Conservation (phyloP, 768 basidiomycete species). For the Chiua virens region DNA sequence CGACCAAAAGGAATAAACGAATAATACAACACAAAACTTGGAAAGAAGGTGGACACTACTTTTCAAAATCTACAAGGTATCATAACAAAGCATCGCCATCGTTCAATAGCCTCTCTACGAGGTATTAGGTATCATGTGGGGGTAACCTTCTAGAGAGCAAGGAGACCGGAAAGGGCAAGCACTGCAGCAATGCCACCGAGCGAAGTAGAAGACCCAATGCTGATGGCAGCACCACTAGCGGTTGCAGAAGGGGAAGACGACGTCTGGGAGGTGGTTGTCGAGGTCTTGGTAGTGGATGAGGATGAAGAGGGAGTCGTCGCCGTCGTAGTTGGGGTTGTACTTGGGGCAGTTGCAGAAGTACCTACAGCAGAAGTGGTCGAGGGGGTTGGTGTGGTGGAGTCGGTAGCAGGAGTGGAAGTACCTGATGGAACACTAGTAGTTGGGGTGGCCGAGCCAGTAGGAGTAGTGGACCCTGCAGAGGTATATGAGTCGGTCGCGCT, state of each 20-base stretch:
- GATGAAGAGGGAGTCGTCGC: constrained; percentile 26
- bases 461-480: constrained; percentile 12
- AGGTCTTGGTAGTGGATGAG: constrained; percentile 7
- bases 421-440: constrained; percentile 13
- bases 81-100: constrained; percentile 3
- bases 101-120: constrained; percentile 8
- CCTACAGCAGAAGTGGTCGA: constrained; percentile 2
- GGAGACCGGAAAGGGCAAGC: constrained; percentile 21
- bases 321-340: constrained; percentile 37
- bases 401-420: constrained; percentile 10
- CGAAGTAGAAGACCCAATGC: constrained; percentile 20
- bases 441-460: not conserved
- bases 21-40: constrained; percentile 23
- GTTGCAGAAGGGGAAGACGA: constrained; percentile 8
- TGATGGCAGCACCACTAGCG: constrained; percentile 18
- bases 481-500: constrained; percentile 9
- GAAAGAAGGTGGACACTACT: not conserved
- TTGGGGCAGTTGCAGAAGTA: constrained; percentile 24
- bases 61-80: constrained; percentile 5
- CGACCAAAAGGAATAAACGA: not conserved
- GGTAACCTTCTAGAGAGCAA: constrained; percentile 15
- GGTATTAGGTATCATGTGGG: constrained; percentile 3
- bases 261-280: too few relatives aligned
- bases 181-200: constrained; percentile 19
- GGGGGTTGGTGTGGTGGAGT: constrained; percentile 9